Evolutionary conservation across 495 filamentous ascomycete species (phyloP), one percentile per base, ranked within the genome.

Genomic region (Tuber brumale): DNA sequence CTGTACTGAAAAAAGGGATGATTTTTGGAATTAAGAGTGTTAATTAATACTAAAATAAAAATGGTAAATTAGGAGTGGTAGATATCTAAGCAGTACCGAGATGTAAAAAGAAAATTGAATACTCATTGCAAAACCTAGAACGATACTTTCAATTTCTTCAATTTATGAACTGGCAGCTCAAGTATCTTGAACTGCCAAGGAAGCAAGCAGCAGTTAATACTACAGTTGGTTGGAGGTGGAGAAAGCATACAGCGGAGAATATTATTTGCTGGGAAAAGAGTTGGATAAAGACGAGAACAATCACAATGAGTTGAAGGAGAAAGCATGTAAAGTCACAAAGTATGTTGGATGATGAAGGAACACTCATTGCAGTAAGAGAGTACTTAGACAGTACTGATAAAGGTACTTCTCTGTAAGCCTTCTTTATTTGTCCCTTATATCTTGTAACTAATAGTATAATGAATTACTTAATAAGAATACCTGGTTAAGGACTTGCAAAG

Each of bases 131-230:
- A 41, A 10, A 41, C 39, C 41, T 35, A 21, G 35, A 72, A 21
- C 14, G 14, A 16, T 72, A 23, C 39, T 45, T 44, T 7, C 35
- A 72, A 31, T 7, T 72, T 23, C 10, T n/a, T 10, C 71, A 46
- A 31, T 72, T 72, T 37, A 72, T 72, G 71, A 44, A 45, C 35
- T 72, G 41, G 71, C 71, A 72, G 35, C 19, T 72, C 16, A 72
- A 72, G 23, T 23, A 27, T 45, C 41, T 42, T 4, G 35, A 72
- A 7, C 21, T 72, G 37, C 7, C 0, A 72, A 41, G 18, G 3
- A 45, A 45, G 44, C 1, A 45, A 18, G 44, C 44, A 45, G 44
- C 44, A 45, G 44, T 45, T 45, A 72, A 72, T 45, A 31, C 48
- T 46, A 42, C 71, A 43, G 48, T 44, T 39, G 71, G 71, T 27